These are phyloP conservation scores for Euptelea pleiosperma DNA, from an alignment of 164 flowering plant species.

Conservation along the genomic window DNA sequence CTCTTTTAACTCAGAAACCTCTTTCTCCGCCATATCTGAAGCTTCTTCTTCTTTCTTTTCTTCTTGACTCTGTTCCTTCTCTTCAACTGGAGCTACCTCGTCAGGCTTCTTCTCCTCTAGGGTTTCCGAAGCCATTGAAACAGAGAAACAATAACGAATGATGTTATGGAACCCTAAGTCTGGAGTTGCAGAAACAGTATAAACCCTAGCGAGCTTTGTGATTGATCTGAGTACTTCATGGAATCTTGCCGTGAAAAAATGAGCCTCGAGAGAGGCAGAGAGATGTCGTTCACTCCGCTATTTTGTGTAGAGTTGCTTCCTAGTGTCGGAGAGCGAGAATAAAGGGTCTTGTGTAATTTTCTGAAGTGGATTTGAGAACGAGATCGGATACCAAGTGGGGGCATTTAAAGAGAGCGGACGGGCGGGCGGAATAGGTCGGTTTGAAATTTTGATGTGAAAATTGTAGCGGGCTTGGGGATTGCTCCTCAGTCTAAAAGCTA, in stretches of 20 bases:
- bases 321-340: no score
- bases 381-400: no score
- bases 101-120: constrained; percentile 26
- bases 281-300: no score
- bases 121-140: constrained; percentile 31
- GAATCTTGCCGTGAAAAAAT: no score
- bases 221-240: no score
- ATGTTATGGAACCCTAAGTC: not conserved
- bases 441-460: constrained; percentile 15
- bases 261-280: no score
- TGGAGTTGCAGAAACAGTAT: not conserved
- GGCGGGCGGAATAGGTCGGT: constrained; percentile 12
- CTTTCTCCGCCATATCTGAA: constrained; percentile 12
- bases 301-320: no score
- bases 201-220: not conserved
- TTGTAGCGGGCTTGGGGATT: constrained; percentile 7
- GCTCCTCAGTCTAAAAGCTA: no score
- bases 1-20: constrained; percentile 1
- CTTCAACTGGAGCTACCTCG: constrained; percentile 19
- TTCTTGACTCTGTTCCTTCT: constrained; percentile 9
- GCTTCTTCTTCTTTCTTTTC: constrained; percentile 14
- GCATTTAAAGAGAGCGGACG: no score
- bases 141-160: no score
- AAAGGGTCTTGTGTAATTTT: no score
- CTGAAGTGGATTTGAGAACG: no score